These are phyloP conservation scores for Penicillium sp. DNA, from an alignment of 2,329 filamentous ascomycete genomes.

Conservation along the genomic window DNA sequence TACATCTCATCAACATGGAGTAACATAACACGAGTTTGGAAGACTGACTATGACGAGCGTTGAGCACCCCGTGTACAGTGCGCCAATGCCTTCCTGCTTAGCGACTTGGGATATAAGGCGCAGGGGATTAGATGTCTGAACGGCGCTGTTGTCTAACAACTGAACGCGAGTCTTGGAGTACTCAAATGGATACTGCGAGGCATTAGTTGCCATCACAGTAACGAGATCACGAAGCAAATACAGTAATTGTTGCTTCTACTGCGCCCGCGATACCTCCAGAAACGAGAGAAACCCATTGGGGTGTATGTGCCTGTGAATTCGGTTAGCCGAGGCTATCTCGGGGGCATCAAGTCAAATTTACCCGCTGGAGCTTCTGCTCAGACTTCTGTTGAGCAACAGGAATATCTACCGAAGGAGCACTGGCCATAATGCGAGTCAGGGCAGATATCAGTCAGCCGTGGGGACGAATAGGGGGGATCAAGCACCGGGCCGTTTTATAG, in stretches of 20 bases:
- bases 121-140: constrained; percentile 16
- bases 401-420: neutral
- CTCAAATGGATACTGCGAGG: constrained; percentile 61
- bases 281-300: constrained; percentile 50
- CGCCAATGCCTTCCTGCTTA: constrained; percentile 57
- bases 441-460: neutral
- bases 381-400: neutral
- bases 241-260: constrained; percentile 56
- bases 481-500: neutral
- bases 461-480: neutral
- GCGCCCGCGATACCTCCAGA: constrained; percentile 56
- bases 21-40: neutral
- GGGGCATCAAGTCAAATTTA: neutral
- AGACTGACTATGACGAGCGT: constrained; percentile 53
- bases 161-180: constrained; percentile 58
- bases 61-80: constrained; percentile 65
- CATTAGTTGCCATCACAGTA: neutral
- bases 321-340: neutral
- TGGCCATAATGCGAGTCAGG: neutral
- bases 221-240: constrained; percentile 20
- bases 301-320: constrained; percentile 21
- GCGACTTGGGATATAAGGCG: constrained; percentile 57
- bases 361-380: neutral
- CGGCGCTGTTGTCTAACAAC: constrained; percentile 7
- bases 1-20: neutral